phyloP scores from a whole-genome alignment of 2,329 filamentous ascomycete genomes.

The Knoxdaviesia capensis region DNA sequence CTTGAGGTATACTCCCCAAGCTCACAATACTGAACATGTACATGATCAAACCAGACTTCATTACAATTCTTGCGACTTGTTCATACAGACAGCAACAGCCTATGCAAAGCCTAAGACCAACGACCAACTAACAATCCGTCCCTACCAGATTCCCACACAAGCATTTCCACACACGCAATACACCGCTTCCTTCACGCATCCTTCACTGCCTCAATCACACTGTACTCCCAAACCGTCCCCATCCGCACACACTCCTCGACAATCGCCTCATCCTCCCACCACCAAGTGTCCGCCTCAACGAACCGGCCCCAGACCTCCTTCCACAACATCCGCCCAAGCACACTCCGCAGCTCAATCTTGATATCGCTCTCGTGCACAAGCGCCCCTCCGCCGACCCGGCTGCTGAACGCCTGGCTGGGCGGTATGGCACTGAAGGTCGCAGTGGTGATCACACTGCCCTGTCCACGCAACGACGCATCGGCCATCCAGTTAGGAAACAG shows the following conservation, averaged over 20 bases:
- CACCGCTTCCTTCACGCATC: conserved; percentile 7
- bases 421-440: conserved; percentile 27
- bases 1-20: too few species aligned
- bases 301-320: conserved; percentile 36
- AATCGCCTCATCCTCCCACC: conserved; percentile 39
- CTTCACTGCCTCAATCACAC: conserved; percentile 34
- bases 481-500: conserved; percentile 38
- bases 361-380: conserved; percentile 10
- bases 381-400: too few species aligned
- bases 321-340: conserved; percentile 38
- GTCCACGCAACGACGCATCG: conserved; percentile 28
- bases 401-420: conserved; percentile 8
- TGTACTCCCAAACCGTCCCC: conserved; percentile 38
- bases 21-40: too few species aligned
- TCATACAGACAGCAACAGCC: too few species aligned
- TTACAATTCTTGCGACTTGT: too few species aligned
- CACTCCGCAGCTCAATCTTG: conserved; percentile 26
- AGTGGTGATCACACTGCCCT: conserved; percentile 24
- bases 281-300: conserved; percentile 30
- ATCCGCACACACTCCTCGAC: conserved; percentile 32
- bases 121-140: too few species aligned
- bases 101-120: too few species aligned
- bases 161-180: neutral
- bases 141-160: neutral
- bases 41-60: too few species aligned